These are phyloP conservation scores for Cryphonectria parasitica DNA, from an alignment of 2,329 filamentous ascomycete genomes.

Conservation along the genomic window DNA sequence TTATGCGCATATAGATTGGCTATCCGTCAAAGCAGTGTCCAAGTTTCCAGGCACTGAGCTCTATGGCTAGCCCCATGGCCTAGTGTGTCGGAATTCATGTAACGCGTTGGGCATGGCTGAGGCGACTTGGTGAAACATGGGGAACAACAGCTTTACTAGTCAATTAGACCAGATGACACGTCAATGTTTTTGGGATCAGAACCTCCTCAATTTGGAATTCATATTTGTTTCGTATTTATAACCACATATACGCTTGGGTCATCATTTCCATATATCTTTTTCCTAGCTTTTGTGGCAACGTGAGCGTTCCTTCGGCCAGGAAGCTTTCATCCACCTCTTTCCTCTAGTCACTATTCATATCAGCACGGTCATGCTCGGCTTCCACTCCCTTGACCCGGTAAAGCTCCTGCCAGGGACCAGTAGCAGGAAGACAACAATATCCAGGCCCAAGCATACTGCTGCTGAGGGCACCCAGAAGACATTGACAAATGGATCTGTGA, in stretches of 20 bases:
- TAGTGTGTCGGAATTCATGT: conserved; percentile 21
- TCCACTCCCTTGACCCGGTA: conserved; percentile 24
- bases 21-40: background rate
- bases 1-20: background rate
- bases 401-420: conserved; percentile 11
- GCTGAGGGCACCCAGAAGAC: background rate
- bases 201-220: background rate
- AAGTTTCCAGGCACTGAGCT: background rate
- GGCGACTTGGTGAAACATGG: background rate
- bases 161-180: background rate
- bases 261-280: no score
- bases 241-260: background rate
- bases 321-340: background rate
- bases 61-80: conserved; percentile 10
- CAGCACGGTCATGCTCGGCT: conserved; percentile 18
- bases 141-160: background rate
- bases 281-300: no score
- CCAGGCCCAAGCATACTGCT: conserved; percentile 9
- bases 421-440: background rate
- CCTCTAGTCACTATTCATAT: background rate
- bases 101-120: conserved; percentile 16
- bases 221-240: background rate
- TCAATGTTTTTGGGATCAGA: background rate
- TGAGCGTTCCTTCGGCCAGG: no score
- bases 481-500: background rate